phyloP scores from a whole-genome alignment of 23 red algal species.

The Gracilariopsis chorda region DNA sequence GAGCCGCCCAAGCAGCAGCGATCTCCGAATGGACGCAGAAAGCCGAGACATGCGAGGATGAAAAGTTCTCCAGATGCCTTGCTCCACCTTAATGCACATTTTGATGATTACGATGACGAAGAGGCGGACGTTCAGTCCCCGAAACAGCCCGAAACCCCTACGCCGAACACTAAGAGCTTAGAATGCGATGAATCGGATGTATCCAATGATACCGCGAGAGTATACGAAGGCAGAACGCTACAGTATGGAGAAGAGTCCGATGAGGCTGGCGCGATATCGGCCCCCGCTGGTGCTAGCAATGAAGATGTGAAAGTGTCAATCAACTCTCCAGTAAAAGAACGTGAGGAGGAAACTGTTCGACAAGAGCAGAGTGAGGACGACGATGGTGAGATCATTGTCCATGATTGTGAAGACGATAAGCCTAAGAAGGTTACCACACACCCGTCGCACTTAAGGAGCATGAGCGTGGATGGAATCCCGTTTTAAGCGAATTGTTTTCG shows the following conservation, averaged over 20 bases:
- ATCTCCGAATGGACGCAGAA: not conserved
- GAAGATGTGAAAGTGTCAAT: not conserved
- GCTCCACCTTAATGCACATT: slow-evolving; percentile 51
- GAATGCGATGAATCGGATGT: not conserved
- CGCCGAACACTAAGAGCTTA: not conserved
- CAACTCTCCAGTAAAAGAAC: not conserved
- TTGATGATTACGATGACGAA: slow-evolving; percentile 32
- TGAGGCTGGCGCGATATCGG: not conserved
- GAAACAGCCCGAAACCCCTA: not conserved
- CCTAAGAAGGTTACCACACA: slow-evolving; percentile 48
- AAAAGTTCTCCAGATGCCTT: slow-evolving; percentile 60
- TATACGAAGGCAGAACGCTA: not conserved
- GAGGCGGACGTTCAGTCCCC: slow-evolving; percentile 8
- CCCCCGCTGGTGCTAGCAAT: not conserved
- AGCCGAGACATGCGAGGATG: slow-evolving; percentile 50
- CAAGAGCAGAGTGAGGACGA: slow-evolving; percentile 7
- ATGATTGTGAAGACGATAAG: slow-evolving; percentile 32
- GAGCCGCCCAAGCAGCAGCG: slow-evolving; percentile 43
- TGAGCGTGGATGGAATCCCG: slow-evolving; percentile 67
- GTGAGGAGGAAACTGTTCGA: not conserved
- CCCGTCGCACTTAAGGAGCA: slow-evolving; percentile 45
- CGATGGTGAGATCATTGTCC: slow-evolving; percentile 57
- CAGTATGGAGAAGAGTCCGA: not conserved
- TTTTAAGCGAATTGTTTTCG: not conserved
- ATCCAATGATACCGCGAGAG: not conserved